These are phyloP conservation scores for Dovyalis caffra DNA, from an alignment of 345 rosid genomes.

Conservation along the genomic window DNA sequence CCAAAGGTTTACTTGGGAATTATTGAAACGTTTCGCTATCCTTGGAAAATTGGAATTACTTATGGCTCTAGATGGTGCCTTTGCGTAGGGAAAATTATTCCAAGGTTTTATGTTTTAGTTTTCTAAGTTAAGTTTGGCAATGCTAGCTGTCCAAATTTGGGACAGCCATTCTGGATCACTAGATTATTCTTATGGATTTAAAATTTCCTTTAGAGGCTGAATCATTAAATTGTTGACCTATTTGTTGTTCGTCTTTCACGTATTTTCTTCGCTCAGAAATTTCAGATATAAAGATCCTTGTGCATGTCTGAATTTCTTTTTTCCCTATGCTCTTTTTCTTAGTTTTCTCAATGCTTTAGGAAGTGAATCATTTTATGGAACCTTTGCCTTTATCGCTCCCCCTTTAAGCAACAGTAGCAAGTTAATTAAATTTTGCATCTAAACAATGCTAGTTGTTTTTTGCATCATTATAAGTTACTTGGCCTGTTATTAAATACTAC, in stretches of 20 bases:
- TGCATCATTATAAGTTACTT: neutral
- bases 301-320: neutral
- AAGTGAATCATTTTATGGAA: neutral
- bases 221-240: neutral
- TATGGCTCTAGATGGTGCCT: no score
- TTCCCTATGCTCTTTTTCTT: neutral
- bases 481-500: no score
- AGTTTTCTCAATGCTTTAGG: neutral
- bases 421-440: no score
- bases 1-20: no score
- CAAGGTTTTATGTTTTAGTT: no score
- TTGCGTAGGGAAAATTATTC: no score
- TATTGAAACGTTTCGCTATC: no score
- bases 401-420: neutral
- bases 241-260: neutral
- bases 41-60: no score
- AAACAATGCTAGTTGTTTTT: no score
- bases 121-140: no score
- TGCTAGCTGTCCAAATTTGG: neutral
- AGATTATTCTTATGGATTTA: neutral
- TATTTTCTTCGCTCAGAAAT: neutral
- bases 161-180: neutral
- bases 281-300: neutral
- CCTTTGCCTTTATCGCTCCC: neutral
- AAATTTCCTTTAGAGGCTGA: neutral